phyloP scores from a whole-genome alignment of 139 green algal species.

The Tetraselmis chui region DNA sequence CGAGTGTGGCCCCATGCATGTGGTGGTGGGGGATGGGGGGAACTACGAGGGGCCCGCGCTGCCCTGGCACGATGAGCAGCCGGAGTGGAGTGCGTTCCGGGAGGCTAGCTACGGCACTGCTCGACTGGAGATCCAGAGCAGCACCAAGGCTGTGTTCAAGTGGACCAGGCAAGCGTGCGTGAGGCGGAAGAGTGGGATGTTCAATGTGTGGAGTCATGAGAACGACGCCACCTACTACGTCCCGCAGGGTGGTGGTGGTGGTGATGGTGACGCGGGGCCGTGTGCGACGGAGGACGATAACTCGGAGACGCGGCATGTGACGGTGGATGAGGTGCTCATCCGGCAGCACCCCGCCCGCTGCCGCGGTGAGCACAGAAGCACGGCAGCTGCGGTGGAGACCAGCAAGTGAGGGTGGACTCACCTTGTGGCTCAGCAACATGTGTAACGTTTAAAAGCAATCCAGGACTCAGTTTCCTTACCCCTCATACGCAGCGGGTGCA shows the following conservation, averaged over 20 bases:
- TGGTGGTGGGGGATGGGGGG: constrained; percentile 26
- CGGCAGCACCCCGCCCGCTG: background rate
- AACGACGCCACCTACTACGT: background rate
- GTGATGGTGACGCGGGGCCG: background rate
- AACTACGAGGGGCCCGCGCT: constrained; percentile 24
- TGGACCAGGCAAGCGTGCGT: constrained; percentile 25
- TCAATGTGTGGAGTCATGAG: background rate
- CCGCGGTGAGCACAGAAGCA: background rate
- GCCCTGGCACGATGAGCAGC: constrained; percentile 5
- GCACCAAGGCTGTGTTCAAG: constrained; percentile 21
- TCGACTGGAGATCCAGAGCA: constrained; percentile 22
- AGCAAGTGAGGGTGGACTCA: too few species aligned
- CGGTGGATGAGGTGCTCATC: background rate
- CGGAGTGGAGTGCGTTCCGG: constrained; percentile 14
- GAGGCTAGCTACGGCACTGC: constrained; percentile 22
- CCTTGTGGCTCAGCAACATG: too few species aligned
- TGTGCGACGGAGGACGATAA: background rate
- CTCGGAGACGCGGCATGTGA: background rate
- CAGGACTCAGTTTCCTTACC: too few species aligned
- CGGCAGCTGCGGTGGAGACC: too few species aligned
- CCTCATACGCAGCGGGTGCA: too few species aligned
- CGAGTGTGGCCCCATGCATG: constrained; percentile 8
- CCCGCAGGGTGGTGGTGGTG: too few species aligned
- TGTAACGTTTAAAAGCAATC: too few species aligned
- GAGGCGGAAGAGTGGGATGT: background rate